phyloP scores from a whole-genome alignment of 495 filamentous ascomycete species.

The Penicillium cataractarum region DNA sequence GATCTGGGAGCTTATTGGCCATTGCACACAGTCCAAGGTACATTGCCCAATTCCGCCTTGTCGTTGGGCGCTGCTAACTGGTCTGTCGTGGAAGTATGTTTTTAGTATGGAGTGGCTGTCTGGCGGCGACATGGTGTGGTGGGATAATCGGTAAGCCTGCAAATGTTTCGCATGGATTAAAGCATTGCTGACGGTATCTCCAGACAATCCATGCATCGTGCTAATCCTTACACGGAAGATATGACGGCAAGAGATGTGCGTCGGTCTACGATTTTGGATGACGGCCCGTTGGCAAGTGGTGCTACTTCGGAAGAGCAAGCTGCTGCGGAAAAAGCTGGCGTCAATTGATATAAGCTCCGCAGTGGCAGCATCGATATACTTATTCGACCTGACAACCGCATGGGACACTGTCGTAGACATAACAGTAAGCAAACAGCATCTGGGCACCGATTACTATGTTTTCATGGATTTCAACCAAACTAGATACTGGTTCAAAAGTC shows the following conservation, averaged over 20 bases:
- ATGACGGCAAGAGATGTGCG: conserved; percentile 32
- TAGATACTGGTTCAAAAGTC: no score
- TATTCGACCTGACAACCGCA: no score
- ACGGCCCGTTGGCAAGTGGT: conserved; percentile 22
- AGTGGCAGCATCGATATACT: no score
- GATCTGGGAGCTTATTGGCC: conserved; percentile 29
- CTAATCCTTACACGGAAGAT: conserved; percentile 25
- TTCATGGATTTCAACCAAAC: no score
- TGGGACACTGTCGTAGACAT: no score
- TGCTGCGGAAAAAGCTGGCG: conserved; percentile 1
- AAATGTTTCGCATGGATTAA: not conserved
- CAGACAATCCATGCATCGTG: conserved; percentile 33
- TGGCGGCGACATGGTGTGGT: conserved; percentile 31
- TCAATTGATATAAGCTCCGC: not conserved
- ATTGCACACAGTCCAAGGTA: conserved; percentile 28
- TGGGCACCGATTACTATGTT: no score
- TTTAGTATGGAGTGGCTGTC: conserved; percentile 30
- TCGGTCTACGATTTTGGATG: conserved; percentile 27
- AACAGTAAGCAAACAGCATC: no score
- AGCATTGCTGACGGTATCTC: not conserved
- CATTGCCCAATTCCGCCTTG: not conserved
- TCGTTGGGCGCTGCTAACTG: not conserved
- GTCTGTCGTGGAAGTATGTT: conserved; percentile 18
- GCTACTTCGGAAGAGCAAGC: conserved; percentile 2
- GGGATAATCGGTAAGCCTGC: conserved; percentile 26